Conservation (phyloP, 202 grass and related monocot species). For the Brachypodium distachyon region DNA sequence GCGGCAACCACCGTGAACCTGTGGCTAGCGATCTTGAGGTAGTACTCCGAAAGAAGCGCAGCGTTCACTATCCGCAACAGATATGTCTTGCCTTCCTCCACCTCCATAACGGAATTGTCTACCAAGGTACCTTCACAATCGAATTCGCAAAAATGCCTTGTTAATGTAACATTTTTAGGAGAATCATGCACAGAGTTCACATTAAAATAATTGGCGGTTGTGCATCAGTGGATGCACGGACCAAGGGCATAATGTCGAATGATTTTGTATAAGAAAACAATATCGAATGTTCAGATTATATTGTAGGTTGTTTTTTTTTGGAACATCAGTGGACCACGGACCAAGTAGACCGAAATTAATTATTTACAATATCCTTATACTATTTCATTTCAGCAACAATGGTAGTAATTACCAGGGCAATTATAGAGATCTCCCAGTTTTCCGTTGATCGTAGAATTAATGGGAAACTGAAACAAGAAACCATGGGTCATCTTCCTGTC, state of each 20-base stretch:
- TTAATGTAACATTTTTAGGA: neutral
- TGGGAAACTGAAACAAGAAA: neutral
- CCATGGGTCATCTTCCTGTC: neutral
- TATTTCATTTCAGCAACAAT: slow-evolving; percentile 18
- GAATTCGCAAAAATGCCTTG: neutral
- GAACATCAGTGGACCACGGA: neutral
- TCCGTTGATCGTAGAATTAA: neutral
- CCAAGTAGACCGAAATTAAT: too few relatives aligned
- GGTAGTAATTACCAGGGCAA: neutral
- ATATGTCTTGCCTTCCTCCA: slow-evolving; percentile 38
- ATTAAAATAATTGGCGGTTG: too few relatives aligned
- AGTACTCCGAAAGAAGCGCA: too few relatives aligned
- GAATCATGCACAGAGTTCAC: too few relatives aligned
- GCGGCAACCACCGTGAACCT: too few relatives aligned
- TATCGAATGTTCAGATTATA: too few relatives aligned
- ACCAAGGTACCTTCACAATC: neutral
- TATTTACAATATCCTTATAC: neutral
- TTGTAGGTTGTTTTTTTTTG: neutral
- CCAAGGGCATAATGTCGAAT: too few relatives aligned
- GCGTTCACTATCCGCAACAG: slow-evolving; percentile 45
- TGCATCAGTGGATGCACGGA: too few relatives aligned
- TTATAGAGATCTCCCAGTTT: too few relatives aligned
- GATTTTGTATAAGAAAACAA: too few relatives aligned
- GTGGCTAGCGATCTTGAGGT: too few relatives aligned
- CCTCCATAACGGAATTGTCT: slow-evolving; percentile 12